Conservation (phyloP, 2,329 filamentous ascomycete genomes). For the Alternaria tenuissima region DNA sequence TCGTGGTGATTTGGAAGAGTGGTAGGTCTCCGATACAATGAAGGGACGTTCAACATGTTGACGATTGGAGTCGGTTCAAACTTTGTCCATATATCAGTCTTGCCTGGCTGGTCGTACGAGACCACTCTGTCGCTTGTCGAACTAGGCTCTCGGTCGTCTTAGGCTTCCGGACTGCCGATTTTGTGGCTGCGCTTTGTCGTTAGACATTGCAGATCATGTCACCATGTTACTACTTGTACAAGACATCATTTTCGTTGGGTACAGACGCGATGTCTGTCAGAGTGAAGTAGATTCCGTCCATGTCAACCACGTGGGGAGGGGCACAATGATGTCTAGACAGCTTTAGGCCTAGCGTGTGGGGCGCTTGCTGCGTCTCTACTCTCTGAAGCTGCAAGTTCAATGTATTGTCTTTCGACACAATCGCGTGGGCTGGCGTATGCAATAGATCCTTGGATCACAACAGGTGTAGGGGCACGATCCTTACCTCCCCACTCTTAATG, state of each 20-base stretch:
- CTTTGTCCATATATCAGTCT: background rate
- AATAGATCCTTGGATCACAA: too few relatives aligned
- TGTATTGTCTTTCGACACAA: background rate
- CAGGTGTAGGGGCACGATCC: background rate
- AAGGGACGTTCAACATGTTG: background rate
- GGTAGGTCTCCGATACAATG: background rate
- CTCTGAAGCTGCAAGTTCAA: background rate
- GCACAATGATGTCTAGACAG: background rate
- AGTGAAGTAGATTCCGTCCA: background rate
- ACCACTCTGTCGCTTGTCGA: background rate
- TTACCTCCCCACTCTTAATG: background rate
- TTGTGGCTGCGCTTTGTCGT: background rate
- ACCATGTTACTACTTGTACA: too few relatives aligned
- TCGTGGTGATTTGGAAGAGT: background rate
- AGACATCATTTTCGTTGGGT: too few relatives aligned
- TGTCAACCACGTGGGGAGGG: background rate
- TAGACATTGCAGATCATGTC: background rate
- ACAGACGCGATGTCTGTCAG: too few relatives aligned
- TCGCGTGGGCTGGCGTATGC: background rate
- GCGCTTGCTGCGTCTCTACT: background rate
- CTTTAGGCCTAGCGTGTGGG: background rate
- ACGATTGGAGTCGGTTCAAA: background rate
- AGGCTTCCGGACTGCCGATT: background rate
- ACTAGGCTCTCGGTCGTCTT: background rate
- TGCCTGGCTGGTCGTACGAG: background rate